Base-by-base conservation (phyloP, 1,284 basidiomycete species). In the Mycosarcoma maydis region DNA sequence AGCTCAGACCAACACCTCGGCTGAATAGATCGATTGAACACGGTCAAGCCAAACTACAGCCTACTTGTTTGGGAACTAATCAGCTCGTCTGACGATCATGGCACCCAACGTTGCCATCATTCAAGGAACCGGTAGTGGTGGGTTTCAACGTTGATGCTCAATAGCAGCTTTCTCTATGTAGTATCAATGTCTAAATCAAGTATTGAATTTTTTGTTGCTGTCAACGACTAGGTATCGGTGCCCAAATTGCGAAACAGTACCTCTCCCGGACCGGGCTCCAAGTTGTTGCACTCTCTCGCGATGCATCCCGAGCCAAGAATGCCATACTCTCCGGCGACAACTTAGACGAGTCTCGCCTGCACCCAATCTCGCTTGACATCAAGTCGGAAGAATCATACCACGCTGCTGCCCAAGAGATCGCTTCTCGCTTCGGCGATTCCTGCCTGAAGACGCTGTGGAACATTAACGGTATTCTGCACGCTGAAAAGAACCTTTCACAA, bases 401-500 rank as follows among this genome's bases (percentile, higher is more conserved):
- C 24, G 64, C 75, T 20, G 84, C 83, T 1, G 82, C 83, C 4
- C 50, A 80, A 42, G 69, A 80, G 16, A 80, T 85, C 6, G 55
- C 76, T 52, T 79, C 82, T n/a, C 61, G 76, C 13, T 84, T 80
- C 42, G 85, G 84, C 1, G 72, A 75, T 17, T 80, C 72, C 10
- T 72, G 71, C 30, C 76, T 85, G 17, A 73, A 84, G 20, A 61
- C 85, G 17, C 65, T 86, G 13, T 81, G 84, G 44, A 85, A 85
- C 69, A 80, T 84, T 24, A 83, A 84, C 20, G 85, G 85, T 1
- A 79, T 85, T 3, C 83, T 89, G 20, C 82, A 86, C 54, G 85
- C 87, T 11, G 88, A 89, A 76, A 87, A 86, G 65, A 85, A 84
- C 38, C 86, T 87, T 6, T 80, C 82, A 4, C 87, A 89, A 66